A percentile compares a stretch with the other conserved stretches of the same genome.
Conservation (phyloP, 176 grass and related monocot genomes). For the Dactylis glomerata region DNA sequence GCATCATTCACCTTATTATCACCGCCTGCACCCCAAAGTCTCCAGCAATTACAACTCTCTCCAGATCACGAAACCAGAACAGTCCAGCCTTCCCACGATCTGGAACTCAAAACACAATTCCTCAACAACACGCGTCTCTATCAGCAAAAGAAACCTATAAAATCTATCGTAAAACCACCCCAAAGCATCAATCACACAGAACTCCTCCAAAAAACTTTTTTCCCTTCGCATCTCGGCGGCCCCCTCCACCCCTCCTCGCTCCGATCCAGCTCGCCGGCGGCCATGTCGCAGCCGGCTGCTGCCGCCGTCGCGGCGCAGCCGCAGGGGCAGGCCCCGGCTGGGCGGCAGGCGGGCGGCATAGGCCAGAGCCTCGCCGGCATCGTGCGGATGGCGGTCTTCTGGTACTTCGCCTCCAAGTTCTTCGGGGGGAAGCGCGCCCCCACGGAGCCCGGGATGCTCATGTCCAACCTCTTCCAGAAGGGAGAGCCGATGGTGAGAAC, state of each 20-base stretch:
- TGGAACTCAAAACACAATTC: background rate
- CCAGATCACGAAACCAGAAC: background rate
- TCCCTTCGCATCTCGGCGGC: conserved; percentile 7
- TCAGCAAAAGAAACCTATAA: background rate
- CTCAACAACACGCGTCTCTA: fast-evolving
- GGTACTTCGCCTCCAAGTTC: conserved; percentile 97
- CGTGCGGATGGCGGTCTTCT: conserved; percentile 91
- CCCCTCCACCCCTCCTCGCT: conserved; percentile 24
- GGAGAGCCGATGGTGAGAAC: conserved; percentile 81
- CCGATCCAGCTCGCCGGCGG: conserved; percentile 50
- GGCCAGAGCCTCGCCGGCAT: conserved; percentile 75
- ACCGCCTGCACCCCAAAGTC: background rate
- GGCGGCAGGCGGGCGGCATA: conserved; percentile 51
- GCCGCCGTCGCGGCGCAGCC: conserved; percentile 35
- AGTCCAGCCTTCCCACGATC: background rate
- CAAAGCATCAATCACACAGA: background rate
- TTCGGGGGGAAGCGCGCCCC: conserved; percentile 74
- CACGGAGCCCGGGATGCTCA: conserved; percentile 61
- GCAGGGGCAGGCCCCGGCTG: conserved; percentile 30
- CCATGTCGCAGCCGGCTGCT: conserved; percentile 58
- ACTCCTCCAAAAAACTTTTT: background rate
- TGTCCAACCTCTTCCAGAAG: conserved; percentile 88
- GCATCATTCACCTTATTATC: background rate
- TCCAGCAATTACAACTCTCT: background rate
- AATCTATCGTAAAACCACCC: conserved; percentile 1